A percentile compares a stretch with the other conserved stretches of the same genome.
Evolutionary conservation across 2,329 filamentous ascomycete species (phyloP).

Genomic region (Tricladium varicosporioides): DNA sequence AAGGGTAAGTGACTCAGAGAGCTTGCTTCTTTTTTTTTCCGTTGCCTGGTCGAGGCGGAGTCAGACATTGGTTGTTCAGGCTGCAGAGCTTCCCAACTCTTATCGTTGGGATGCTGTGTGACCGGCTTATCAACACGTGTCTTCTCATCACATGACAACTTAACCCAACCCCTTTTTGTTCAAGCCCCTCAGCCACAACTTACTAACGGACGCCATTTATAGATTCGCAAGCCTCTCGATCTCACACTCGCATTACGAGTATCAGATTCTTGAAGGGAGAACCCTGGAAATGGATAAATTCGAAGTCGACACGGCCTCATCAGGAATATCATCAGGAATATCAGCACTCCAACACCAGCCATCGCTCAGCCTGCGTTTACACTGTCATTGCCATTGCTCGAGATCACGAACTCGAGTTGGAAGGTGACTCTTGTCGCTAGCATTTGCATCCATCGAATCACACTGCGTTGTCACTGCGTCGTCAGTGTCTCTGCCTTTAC

Average conservation of each 20-base stretch:
- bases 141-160: not conserved
- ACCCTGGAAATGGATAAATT: not conserved
- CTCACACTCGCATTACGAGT: not conserved
- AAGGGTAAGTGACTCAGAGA: slow-evolving; percentile 1
- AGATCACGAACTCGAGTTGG: slow-evolving; percentile 13
- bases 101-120: slow-evolving; percentile 1
- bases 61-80: not conserved
- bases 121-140: not conserved
- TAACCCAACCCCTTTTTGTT: not conserved
- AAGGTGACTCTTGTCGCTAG: not conserved
- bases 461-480: not conserved
- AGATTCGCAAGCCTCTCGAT: not conserved
- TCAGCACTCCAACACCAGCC: not conserved
- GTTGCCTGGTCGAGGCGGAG: slow-evolving; percentile 4
- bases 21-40: not conserved
- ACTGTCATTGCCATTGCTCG: slow-evolving; percentile 4
- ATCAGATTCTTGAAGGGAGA: not conserved
- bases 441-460: not conserved
- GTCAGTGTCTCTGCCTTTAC: not conserved
- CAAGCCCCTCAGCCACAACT: not conserved
- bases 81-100: not conserved
- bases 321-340: not conserved
- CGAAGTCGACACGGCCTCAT: not conserved
- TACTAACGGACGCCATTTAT: not conserved
- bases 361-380: slow-evolving; percentile 4